A percentile compares a stretch with the other conserved stretches of the same genome.
Evolutionary conservation across 768 basidiomycete species (phyloP).

Genomic region (Scleroderma citrinum): DNA sequence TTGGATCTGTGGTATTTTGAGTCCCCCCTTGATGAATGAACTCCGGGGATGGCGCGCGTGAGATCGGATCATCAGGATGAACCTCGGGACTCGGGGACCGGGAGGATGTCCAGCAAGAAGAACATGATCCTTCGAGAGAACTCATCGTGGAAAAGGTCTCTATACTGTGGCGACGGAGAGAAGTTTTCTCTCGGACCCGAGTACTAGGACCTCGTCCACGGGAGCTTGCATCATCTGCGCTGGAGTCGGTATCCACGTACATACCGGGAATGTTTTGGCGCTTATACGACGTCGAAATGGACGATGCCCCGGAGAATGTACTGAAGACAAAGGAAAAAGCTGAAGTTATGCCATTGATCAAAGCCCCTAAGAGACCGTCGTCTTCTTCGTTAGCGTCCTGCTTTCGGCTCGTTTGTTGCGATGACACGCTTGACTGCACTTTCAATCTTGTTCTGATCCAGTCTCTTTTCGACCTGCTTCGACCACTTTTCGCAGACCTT

Average conservation of each 20-base stretch:
- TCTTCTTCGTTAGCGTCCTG: not conserved
- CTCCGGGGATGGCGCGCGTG: conserved; percentile 31
- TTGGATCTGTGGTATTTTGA: conserved; percentile 2
- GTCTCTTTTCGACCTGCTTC: not conserved
- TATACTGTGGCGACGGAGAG: conserved; percentile 22
- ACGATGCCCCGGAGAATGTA: conserved; percentile 3
- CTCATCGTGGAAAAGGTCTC: conserved; percentile 44
- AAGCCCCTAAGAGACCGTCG: conserved; percentile 11
- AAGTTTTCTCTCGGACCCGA: conserved; percentile 3
- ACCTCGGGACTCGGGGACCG: conserved; percentile 12
- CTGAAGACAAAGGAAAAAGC: conserved; percentile 13
- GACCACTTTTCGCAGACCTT: conserved; percentile 3
- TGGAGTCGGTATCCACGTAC: conserved; percentile 14
- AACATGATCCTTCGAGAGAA: conserved; percentile 37
- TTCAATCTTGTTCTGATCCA: conserved; percentile 17
- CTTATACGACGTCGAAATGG: conserved; percentile 1
- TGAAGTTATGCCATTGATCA: conserved; percentile 15
- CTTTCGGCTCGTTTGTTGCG: not conserved
- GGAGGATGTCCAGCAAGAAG: conserved; percentile 28
- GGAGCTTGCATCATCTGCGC: not conserved
- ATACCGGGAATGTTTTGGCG: conserved; percentile 14
- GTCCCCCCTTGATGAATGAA: conserved; percentile 10
- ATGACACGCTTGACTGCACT: not conserved
- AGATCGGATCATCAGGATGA: conserved; percentile 16
- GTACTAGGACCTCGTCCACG: conserved; percentile 1